Percentiles rank a stretch among this genome's conserved stretches.
Conservation (phyloP, 805 yeast genomes). For the Lipomyces sp. region DNA sequence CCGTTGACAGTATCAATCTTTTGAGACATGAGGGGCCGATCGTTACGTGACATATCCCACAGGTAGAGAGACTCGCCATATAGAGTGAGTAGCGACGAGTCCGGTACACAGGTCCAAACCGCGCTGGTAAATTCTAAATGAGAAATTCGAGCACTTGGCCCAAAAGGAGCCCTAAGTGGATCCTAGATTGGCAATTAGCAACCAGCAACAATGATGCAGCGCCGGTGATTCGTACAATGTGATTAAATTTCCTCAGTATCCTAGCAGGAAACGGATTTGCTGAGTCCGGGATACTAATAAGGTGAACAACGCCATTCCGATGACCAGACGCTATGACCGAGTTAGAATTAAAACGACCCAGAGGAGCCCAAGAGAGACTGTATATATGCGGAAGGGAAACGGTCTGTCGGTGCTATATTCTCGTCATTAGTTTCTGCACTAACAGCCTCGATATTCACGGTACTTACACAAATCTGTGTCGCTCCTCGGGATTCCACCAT, state of each 20-base stretch:
- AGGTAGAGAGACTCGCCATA: slow-evolving; percentile 73
- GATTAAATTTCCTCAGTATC: slow-evolving; percentile 78
- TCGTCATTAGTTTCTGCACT: background rate
- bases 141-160: slow-evolving; percentile 44
- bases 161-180: background rate
- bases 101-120: slow-evolving; percentile 52
- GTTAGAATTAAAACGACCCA: slow-evolving; percentile 49
- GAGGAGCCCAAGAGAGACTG: slow-evolving; percentile 51
- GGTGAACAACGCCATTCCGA: slow-evolving; percentile 71
- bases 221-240: slow-evolving; percentile 49
- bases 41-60: slow-evolving; percentile 72
- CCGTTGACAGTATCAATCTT: slow-evolving; percentile 56
- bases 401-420: slow-evolving; percentile 58
- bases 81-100: slow-evolving; percentile 59
- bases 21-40: slow-evolving; percentile 62
- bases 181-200: background rate
- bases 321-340: slow-evolving; percentile 68
- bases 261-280: slow-evolving; percentile 62
- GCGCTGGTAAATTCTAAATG: slow-evolving; percentile 49
- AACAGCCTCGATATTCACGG: background rate
- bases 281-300: slow-evolving; percentile 68
- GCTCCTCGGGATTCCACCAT: slow-evolving; percentile 45
- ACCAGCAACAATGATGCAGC: background rate
- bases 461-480: slow-evolving; percentile 24
- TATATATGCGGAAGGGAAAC: slow-evolving; percentile 59